phyloP scores from a whole-genome alignment of 495 filamentous ascomycete species.

The Neurospora sp. region DNA sequence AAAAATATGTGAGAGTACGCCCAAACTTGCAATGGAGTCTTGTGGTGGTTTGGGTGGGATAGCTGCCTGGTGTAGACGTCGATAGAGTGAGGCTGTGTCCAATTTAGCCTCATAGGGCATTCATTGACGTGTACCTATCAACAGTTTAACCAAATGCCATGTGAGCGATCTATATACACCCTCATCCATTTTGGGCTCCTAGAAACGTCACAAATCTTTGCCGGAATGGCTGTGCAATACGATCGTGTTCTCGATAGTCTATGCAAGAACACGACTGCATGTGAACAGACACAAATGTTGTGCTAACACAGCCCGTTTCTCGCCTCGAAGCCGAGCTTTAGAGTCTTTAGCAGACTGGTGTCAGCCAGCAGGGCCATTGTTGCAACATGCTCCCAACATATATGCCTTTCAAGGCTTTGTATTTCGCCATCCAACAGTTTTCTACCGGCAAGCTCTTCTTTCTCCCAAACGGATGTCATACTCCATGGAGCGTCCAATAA shows the following conservation, averaged over 20 bases:
- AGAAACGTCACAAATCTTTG: neutral
- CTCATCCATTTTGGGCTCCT: neutral
- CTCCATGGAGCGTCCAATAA: too few species aligned
- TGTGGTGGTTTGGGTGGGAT: neutral
- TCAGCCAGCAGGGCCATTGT: too few species aligned
- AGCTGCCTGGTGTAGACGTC: neutral
- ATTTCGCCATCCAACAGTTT: too few species aligned
- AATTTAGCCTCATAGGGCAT: neutral
- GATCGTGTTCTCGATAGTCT: neutral
- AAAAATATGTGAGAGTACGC: neutral
- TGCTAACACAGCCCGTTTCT: neutral
- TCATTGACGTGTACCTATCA: neutral
- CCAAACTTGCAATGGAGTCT: neutral
- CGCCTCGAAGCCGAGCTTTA: neutral
- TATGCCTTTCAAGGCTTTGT: too few species aligned
- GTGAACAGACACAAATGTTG: neutral
- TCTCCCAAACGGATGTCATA: neutral
- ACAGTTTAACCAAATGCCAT: neutral
- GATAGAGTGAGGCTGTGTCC: neutral
- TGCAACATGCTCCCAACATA: too few species aligned
- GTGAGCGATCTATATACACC: neutral
- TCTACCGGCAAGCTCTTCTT: neutral
- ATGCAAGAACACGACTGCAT: neutral
- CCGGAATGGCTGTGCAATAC: neutral
- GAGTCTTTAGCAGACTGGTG: too few species aligned